Base-by-base conservation (phyloP, 148 eudicot species). In the Salicornia ramosissima region DNA sequence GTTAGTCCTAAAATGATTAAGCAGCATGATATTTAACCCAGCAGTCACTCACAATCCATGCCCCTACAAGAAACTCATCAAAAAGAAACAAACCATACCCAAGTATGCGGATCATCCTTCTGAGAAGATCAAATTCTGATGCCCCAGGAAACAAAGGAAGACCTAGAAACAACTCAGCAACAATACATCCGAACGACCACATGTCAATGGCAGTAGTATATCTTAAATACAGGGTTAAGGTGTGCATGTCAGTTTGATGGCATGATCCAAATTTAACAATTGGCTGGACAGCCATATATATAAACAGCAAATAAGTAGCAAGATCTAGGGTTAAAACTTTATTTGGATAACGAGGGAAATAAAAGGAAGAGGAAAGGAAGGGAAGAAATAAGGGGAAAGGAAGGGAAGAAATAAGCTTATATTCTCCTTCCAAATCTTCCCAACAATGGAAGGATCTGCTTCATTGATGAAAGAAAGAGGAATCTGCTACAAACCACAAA, bases 101-200 rank as follows among this genome's bases (percentile, higher is more conserved):
- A 64, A 94, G 86, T 77, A 94, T 85, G 59, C 84, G 85, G 57
- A 94, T 86, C 99, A 91, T 94, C 82, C 99, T 83, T 78, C 78
- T 84, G 36, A 88, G 79, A 68, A 94, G 92, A 84, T 94, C 99
- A 83, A 87, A 94, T 78, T 94, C 99, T 47, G 99, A 94, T 68
- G 88, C 88, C n/a, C 97, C 99, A 6, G 99, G 97, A 70, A 94
- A 94, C 68, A 94, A 80, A 22, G 99, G 99, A 50, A 88, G 83
- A 53, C 99, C 99, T 74, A 94, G 70, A 82, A 88, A 94, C 73
- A 94, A 74, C 80, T 94, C 99, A 69, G 97, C 99, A 62, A 94
- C 97, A 65, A 94, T 94, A 83, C 99, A 94, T 29, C 99, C 99
- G 76, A 94, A 94, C 21, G 99, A 94, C 99, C 99, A 94, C 97